A percentile compares a stretch with the other conserved stretches of the same genome.
Conservation (phyloP, 345 rosid genomes). For the Lepidium didymum region DNA sequence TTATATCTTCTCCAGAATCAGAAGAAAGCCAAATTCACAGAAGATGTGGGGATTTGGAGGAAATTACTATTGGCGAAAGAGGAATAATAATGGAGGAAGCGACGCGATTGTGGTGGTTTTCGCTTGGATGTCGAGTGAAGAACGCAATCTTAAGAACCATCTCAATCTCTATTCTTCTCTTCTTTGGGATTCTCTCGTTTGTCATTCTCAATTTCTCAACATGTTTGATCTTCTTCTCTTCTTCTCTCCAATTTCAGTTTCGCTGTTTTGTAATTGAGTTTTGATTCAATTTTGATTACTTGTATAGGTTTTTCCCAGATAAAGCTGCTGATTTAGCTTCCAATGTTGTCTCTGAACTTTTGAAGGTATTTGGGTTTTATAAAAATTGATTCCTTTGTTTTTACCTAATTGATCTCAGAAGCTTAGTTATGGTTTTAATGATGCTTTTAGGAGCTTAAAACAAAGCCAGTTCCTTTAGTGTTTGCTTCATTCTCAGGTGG, state of each 20-base stretch:
- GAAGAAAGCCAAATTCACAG: not conserved
- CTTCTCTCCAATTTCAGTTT: not conserved
- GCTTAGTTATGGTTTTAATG: not conserved
- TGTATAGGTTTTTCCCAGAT: conserved; percentile 77
- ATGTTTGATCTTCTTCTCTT: conserved; percentile 34
- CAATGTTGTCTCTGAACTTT: conserved; percentile 52
- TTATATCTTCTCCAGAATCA: not conserved
- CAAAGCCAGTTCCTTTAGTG: conserved; percentile 64
- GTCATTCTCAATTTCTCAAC: conserved; percentile 82
- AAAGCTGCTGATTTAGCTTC: conserved; percentile 65
- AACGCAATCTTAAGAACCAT: conserved; percentile 57
- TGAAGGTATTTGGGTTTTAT: conserved; percentile 38
- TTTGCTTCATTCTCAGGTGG: conserved; percentile 90
- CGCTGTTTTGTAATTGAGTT: not conserved
- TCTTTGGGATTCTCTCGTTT: conserved; percentile 70
- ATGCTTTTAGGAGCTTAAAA: conserved; percentile 60
- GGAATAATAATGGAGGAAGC: conserved; percentile 25
- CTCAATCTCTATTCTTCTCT: conserved; percentile 61
- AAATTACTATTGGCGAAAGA: conserved; percentile 67
- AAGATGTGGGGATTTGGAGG: conserved; percentile 86
- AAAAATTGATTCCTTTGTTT: not conserved
- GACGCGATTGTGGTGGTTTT: conserved; percentile 69
- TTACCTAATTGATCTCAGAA: not conserved
- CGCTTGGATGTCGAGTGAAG: conserved; percentile 88
- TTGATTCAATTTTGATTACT: not conserved